Conservation (phyloP, 2,329 filamentous ascomycete species). For the Neospermospora avenae region DNA sequence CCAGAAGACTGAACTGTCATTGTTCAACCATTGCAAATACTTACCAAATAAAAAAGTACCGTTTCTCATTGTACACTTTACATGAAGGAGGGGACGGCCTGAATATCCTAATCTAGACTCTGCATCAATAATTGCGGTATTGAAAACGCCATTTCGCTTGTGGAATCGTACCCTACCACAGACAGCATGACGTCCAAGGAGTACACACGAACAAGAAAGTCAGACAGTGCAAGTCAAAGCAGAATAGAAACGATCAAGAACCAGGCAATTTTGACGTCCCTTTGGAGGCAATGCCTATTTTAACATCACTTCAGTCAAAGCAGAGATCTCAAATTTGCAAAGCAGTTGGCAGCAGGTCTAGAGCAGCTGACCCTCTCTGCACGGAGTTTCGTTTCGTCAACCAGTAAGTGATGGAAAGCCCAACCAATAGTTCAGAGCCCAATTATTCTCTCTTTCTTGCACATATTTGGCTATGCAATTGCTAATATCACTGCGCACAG, state of each 20-base stretch:
- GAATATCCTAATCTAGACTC: neutral
- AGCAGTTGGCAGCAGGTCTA: neutral
- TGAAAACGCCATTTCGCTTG: too few species aligned
- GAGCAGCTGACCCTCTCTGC: neutral
- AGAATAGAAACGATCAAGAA: neutral
- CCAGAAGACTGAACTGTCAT: neutral
- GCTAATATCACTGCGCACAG: too few species aligned
- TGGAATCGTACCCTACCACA: too few species aligned
- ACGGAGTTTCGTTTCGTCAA: constrained; percentile 5
- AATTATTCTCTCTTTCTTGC: too few species aligned
- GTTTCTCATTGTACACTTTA: neutral
- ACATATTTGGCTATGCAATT: too few species aligned
- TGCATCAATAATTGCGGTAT: too few species aligned
- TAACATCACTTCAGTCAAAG: neutral
- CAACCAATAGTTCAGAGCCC: too few species aligned
- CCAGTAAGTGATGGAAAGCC: too few species aligned
- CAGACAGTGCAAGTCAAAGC: neutral
- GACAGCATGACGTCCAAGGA: neutral
- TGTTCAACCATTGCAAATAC: neutral
- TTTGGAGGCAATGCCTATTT: neutral
- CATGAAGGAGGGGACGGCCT: neutral
- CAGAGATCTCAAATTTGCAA: neutral
- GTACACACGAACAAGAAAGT: neutral
- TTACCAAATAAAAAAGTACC: neutral
- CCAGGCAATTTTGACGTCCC: neutral